phyloP scores from a whole-genome alignment of 129 eudicot genomes.

The Flaveria linearis region DNA sequence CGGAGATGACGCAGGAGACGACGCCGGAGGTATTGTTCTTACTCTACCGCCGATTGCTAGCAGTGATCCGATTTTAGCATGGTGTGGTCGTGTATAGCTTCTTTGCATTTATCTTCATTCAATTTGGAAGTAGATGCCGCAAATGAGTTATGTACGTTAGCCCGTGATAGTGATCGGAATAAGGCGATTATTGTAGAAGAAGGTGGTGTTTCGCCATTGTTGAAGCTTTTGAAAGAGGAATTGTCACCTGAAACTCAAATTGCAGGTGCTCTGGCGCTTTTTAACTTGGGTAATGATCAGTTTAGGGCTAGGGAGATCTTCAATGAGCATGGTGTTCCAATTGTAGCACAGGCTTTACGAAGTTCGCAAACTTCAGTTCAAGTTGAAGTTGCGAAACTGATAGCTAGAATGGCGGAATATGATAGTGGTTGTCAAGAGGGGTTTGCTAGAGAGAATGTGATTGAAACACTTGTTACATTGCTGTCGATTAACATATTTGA shows the following conservation, averaged over 20 bases:
- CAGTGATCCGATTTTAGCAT: constrained; percentile 38
- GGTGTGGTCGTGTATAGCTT: constrained; percentile 46
- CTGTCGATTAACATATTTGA: constrained; percentile 45
- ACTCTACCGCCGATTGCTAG: constrained; percentile 36
- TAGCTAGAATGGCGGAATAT: constrained; percentile 49
- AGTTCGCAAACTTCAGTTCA: constrained; percentile 49
- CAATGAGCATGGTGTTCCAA: constrained; percentile 41
- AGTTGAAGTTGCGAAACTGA: constrained; percentile 37
- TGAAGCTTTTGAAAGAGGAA: constrained; percentile 32
- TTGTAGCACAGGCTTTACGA: constrained; percentile 37
- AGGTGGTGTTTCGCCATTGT: constrained; percentile 32
- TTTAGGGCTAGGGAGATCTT: constrained; percentile 42
- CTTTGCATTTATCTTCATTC: constrained; percentile 19
- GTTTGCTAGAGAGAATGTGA: constrained; percentile 58
- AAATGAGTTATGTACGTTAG: constrained; percentile 35
- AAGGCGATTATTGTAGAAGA: constrained; percentile 39
- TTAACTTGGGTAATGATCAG: constrained; percentile 38
- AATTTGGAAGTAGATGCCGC: constrained; percentile 39
- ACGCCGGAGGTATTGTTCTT: constrained; percentile 26
- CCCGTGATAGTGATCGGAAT: constrained; percentile 61
- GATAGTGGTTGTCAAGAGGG: constrained; percentile 44
- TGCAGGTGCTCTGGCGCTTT: constrained; percentile 25
- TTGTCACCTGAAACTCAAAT: constrained; percentile 19
- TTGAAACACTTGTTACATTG: constrained; percentile 51
- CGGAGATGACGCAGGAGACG: too few species aligned